A percentile compares a stretch with the other conserved stretches of the same genome.
Conservation (phyloP, 495 filamentous ascomycete genomes). For the Penicillium flavigenum region DNA sequence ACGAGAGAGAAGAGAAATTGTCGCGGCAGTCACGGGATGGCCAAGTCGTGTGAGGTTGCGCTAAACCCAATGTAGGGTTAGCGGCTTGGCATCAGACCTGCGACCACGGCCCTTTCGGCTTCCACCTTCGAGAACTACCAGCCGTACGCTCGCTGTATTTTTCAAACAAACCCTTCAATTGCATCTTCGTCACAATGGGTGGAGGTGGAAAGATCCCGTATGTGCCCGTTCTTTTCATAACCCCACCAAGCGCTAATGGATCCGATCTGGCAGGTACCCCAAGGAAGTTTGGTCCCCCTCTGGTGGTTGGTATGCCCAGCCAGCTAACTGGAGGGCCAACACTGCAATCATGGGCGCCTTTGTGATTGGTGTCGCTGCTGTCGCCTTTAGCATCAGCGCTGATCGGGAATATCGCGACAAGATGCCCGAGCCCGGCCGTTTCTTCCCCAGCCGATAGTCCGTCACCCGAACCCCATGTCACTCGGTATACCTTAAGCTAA, state of each 20-base stretch:
- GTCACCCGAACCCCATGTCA: constrained; percentile 39
- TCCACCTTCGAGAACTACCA: constrained; percentile 29
- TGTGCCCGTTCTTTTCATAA: constrained; percentile 26
- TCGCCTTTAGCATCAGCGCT: constrained; percentile 78
- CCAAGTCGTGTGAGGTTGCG: constrained; percentile 37
- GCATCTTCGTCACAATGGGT: constrained; percentile 45
- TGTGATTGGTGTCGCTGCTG: constrained; percentile 70
- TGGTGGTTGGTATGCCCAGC: constrained; percentile 95
- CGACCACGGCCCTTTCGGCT: constrained; percentile 40
- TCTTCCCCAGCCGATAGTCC: constrained; percentile 95
- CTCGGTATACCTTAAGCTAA: constrained; percentile 19
- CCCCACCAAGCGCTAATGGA: constrained; percentile 25
- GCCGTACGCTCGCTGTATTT: constrained; percentile 26
- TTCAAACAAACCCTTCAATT: constrained; percentile 27
- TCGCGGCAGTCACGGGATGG: constrained; percentile 46
- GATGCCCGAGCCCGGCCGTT: constrained; percentile 84
- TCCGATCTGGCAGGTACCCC: constrained; percentile 67
- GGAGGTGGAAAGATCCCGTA: constrained; percentile 88
- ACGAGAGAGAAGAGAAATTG: constrained; percentile 47
- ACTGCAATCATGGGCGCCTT: constrained; percentile 77
- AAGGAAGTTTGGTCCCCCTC: constrained; percentile 99
- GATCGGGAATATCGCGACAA: constrained; percentile 73
- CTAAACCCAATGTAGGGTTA: constrained; percentile 31
- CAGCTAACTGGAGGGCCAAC: constrained; percentile 91
- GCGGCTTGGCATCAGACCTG: constrained; percentile 37